These are phyloP conservation scores for Syncephalastrum sp. DNA, from an alignment of 371 early-diverging fungal species.

Conservation along the genomic window DNA sequence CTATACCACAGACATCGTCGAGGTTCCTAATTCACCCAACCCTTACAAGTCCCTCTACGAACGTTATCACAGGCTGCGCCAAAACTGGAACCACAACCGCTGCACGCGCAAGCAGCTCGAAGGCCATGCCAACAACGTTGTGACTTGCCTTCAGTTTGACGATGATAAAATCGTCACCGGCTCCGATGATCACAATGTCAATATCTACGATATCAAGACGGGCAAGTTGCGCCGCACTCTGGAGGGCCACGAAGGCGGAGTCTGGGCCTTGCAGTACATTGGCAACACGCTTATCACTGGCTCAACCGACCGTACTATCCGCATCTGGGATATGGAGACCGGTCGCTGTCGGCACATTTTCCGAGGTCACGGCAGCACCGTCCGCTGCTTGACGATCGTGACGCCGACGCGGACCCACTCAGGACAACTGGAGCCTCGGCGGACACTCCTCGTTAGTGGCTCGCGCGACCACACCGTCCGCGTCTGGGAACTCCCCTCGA, in stretches of 20 bases:
- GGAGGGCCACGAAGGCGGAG: conserved; percentile 96
- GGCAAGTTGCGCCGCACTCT: conserved; percentile 71
- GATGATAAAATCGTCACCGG: conserved; percentile 90
- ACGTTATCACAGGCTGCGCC: conserved; percentile 69
- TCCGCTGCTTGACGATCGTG: conserved; percentile 89
- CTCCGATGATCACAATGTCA: conserved; percentile 84
- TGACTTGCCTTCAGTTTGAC: conserved; percentile 95
- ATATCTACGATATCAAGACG: conserved; percentile 82
- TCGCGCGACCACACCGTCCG: conserved; percentile 93
- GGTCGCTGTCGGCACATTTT: conserved; percentile 88
- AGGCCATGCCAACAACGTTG: conserved; percentile 81
- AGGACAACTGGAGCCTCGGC: conserved; percentile 58
- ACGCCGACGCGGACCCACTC: conserved; percentile 55
- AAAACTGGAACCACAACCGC: conserved; percentile 81
- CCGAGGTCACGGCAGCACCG: conserved; percentile 93
- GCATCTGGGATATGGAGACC: conserved; percentile 95
- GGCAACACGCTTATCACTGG: conserved; percentile 92
- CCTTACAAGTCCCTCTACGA: conserved; percentile 61
- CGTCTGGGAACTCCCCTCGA: conserved; percentile 92
- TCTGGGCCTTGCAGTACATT: conserved; percentile 95
- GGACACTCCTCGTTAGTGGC: conserved; percentile 91
- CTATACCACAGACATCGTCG: neutral
- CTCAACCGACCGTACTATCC: conserved; percentile 96
- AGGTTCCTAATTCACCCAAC: neutral
- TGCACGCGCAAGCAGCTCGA: conserved; percentile 73